Evolutionary conservation across 768 basidiomycete genomes (phyloP).

Genomic region (Aureoboletus auriporus): DNA sequence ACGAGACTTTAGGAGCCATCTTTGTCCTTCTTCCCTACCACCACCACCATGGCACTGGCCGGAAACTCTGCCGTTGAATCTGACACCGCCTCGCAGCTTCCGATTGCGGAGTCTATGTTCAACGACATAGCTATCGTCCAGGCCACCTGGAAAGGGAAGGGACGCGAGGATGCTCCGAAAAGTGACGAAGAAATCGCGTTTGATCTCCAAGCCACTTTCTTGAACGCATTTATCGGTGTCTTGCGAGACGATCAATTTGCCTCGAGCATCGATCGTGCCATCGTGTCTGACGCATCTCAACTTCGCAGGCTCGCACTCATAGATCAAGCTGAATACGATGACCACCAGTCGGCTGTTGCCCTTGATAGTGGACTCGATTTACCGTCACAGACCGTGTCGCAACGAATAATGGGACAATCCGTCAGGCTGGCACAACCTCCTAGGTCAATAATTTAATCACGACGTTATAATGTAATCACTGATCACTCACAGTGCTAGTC

Average conservation of each 20-base stretch:
- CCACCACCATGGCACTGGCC: constrained; percentile 4
- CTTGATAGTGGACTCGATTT: constrained; percentile 27
- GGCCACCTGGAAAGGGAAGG: constrained; percentile 35
- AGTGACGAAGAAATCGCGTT: constrained; percentile 47
- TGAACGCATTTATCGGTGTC: constrained; percentile 26
- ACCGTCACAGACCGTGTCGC: constrained; percentile 15
- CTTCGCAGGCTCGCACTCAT: constrained; percentile 29
- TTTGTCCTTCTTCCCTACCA: not conserved
- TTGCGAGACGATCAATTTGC: constrained; percentile 40
- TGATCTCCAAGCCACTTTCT: constrained; percentile 36
- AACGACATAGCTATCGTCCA: constrained; percentile 39
- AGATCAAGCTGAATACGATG: constrained; percentile 38
- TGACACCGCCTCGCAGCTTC: constrained; percentile 36
- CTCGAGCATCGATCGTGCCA: constrained; percentile 38
- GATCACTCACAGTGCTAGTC: no score
- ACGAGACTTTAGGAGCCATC: not conserved
- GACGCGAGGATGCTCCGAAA: constrained; percentile 24
- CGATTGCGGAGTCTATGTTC: constrained; percentile 40
- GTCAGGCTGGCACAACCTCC: not conserved
- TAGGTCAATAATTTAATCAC: constrained; percentile 1
- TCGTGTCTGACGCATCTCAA: constrained; percentile 32
- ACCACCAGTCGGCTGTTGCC: constrained; percentile 40
- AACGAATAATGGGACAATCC: constrained; percentile 9
- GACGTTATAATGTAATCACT: no score
- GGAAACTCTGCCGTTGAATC: constrained; percentile 13